Conservation (phyloP, 495 filamentous ascomycete genomes). For the Trichocladium uniseriatum region DNA sequence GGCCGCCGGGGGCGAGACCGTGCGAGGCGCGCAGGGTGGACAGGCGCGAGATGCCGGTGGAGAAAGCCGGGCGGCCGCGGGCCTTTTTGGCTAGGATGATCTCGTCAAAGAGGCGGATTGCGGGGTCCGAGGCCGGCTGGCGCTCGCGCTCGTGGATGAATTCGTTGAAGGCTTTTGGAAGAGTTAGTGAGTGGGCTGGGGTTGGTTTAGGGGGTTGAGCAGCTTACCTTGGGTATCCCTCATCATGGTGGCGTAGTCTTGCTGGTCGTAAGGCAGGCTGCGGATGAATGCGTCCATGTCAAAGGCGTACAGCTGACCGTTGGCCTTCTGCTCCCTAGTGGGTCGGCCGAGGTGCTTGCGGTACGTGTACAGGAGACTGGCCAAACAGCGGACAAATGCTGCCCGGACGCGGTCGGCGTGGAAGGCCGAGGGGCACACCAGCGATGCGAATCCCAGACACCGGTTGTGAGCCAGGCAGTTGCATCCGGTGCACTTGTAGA, state of each 20-base stretch:
- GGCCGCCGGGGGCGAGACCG: conserved; percentile 30
- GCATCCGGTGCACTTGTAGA: conserved; percentile 79
- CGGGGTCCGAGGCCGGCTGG: conserved; percentile 44
- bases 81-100: conserved; percentile 92
- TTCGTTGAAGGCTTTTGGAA: conserved; percentile 70
- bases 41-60: conserved; percentile 45
- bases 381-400: conserved; percentile 88
- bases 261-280: conserved; percentile 83
- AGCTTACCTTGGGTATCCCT: conserved; percentile 82
- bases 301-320: conserved; percentile 81
- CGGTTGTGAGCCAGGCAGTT: conserved; percentile 66
- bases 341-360: conserved; percentile 72
- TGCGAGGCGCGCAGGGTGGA: conserved; percentile 40
- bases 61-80: conserved; percentile 52
- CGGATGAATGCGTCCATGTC: conserved; percentile 89
- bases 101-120: conserved; percentile 86
- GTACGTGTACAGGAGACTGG: conserved; percentile 92
- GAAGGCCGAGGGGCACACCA: conserved; percentile 88
- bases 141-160: conserved; percentile 90
- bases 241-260: conserved; percentile 77
- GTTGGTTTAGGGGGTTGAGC: conserved; percentile 4
- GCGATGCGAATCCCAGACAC: conserved; percentile 68
- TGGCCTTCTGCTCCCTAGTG: conserved; percentile 71
- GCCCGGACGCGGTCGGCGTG: conserved; percentile 82
- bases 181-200: conserved; percentile 5